Conservation (phyloP, 805 yeast genomes). For the Cyberlindnera nakhonratchasimensis region DNA sequence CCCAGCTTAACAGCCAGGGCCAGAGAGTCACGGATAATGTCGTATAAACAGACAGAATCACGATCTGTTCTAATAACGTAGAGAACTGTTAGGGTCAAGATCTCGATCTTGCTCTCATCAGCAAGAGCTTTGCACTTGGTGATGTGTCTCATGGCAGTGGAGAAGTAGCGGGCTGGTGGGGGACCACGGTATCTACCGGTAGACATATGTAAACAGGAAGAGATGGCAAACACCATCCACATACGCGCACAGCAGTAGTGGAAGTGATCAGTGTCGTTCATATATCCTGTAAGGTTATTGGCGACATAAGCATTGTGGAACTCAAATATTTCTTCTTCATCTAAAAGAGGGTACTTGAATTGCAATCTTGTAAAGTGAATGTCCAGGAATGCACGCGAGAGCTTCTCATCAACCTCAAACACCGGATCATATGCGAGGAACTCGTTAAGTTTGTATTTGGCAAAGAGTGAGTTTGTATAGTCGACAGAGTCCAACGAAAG, state of each 20-base stretch:
- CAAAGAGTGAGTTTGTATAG: constrained; percentile 39
- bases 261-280: constrained; percentile 41
- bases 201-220: constrained; percentile 50
- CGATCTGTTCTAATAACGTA: constrained; percentile 59
- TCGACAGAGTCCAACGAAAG: constrained; percentile 35
- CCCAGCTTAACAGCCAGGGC: constrained; percentile 37
- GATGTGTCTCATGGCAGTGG: constrained; percentile 56
- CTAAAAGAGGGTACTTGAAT: constrained; percentile 53
- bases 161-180: constrained; percentile 51
- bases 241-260: constrained; percentile 53
- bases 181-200: constrained; percentile 56
- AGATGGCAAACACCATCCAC: constrained; percentile 52
- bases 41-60: constrained; percentile 52
- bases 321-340: constrained; percentile 47
- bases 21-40: constrained; percentile 52
- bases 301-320: constrained; percentile 48
- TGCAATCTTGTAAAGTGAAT: constrained; percentile 55
- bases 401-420: constrained; percentile 46
- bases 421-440: constrained; percentile 47
- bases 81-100: constrained; percentile 48
- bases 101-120: constrained; percentile 47
- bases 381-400: constrained; percentile 49
- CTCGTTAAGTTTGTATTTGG: constrained; percentile 45
- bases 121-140: constrained; percentile 41
- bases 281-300: constrained; percentile 31